Evolutionary conservation across 805 yeast genomes (phyloP).

Genomic region (Ogataea pini): DNA sequence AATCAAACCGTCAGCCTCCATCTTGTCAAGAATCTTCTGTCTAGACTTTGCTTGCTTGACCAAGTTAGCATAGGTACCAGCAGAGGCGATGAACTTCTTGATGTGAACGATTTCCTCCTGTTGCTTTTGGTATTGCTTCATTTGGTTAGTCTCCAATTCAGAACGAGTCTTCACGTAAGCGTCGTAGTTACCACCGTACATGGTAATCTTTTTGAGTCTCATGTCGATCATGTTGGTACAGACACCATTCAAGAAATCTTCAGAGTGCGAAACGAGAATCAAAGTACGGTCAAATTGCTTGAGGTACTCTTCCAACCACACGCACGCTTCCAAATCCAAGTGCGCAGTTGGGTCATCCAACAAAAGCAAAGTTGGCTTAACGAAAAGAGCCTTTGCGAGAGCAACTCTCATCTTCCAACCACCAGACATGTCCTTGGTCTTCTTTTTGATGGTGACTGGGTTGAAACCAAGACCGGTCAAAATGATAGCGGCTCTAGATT

Average conservation of each 20-base stretch:
- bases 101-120: constrained; percentile 98
- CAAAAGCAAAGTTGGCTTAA: constrained; percentile 90
- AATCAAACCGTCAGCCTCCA: constrained; percentile 98
- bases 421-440: constrained; percentile 99
- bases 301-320: constrained; percentile 98
- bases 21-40: constrained; percentile 98
- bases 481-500: constrained; percentile 93
- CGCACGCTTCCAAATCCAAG: constrained; percentile 98
- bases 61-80: constrained; percentile 99
- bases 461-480: constrained; percentile 97
- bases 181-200: constrained; percentile 98
- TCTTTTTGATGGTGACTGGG: constrained; percentile 79
- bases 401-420: constrained; percentile 99
- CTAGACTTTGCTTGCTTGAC: constrained; percentile 99
- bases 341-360: constrained; percentile 99
- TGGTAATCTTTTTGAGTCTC: constrained; percentile 74
- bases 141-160: constrained; percentile 95
- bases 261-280: constrained; percentile 95
- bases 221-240: constrained; percentile 98
- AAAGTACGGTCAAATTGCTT: constrained; percentile 92
- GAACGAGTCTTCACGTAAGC: constrained; percentile 91
- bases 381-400: constrained; percentile 94
- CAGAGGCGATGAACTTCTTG: constrained; percentile 98
- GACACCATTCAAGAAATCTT: constrained; percentile 98
- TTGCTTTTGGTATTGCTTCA: constrained; percentile 95